phyloP scores from a whole-genome alignment of 108 stramenopile genomes.

The Aureococcus anophagefferens region DNA sequence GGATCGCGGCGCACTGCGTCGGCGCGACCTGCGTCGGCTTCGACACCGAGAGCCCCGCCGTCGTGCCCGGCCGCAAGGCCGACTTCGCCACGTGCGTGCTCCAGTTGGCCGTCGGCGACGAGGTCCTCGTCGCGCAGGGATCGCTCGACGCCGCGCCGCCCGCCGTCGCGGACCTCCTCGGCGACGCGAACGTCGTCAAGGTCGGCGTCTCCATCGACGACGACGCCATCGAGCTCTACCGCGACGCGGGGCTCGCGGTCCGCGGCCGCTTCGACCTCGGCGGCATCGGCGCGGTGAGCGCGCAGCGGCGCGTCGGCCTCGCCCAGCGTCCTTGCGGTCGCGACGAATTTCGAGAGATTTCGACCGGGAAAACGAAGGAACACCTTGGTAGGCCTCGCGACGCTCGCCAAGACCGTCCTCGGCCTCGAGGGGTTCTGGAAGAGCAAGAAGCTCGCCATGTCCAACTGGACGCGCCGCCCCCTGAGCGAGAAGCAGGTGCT shows the following conservation, averaged over 20 bases:
- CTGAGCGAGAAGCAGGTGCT: conserved; percentile 46
- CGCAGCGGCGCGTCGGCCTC: too few relatives aligned
- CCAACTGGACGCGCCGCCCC: conserved; percentile 50
- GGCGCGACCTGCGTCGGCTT: conserved; percentile 26
- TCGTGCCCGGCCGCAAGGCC: conserved; percentile 22
- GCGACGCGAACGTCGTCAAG: conserved; percentile 45
- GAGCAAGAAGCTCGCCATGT: conserved; percentile 31
- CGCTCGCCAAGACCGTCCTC: conserved; percentile 32
- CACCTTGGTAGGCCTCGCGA: conserved; percentile 39
- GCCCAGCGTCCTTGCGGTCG: too few relatives aligned
- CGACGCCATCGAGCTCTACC: conserved; percentile 51
- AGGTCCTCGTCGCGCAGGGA: conserved; percentile 3
- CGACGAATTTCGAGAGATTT: too few relatives aligned
- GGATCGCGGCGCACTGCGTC: conserved; percentile 44
- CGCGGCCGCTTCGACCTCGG: conserved; percentile 45
- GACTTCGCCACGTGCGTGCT: conserved; percentile 7
- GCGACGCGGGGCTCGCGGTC: neutral
- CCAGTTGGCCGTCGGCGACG: neutral
- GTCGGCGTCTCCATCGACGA: conserved; percentile 53
- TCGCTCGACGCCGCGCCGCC: conserved; percentile 24
- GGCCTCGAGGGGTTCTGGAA: conserved; percentile 41
- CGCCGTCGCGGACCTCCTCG: conserved; percentile 33
- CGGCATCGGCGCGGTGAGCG: conserved; percentile 11
- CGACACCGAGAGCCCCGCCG: conserved; percentile 16
- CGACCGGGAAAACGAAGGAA: too few relatives aligned